A percentile compares a stretch with the other conserved stretches of the same genome.
Conservation (phyloP, 75 land plant genomes). For the Cupressus sempervirens region DNA sequence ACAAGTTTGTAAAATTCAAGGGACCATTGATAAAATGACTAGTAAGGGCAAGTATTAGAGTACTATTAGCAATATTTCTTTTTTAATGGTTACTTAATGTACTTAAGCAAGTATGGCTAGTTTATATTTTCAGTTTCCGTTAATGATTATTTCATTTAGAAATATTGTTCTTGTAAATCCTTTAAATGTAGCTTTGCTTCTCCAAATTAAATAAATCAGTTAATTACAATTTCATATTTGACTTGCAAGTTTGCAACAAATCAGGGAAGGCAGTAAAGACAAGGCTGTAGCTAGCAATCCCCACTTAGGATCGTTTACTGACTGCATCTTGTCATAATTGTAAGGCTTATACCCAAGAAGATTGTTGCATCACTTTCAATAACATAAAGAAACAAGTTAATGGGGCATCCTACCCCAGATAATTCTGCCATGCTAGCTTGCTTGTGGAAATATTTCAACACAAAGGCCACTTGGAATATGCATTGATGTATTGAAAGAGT, state of each 20-base stretch:
- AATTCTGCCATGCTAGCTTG: background rate
- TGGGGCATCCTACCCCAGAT: too few relatives aligned
- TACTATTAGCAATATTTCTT: too few relatives aligned
- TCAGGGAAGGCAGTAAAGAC: background rate
- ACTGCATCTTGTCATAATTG: background rate
- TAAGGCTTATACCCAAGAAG: background rate
- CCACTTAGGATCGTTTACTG: background rate
- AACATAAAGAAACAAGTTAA: background rate
- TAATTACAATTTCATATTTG: background rate
- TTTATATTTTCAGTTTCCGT: too few relatives aligned
- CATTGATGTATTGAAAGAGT: background rate
- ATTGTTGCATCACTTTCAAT: background rate
- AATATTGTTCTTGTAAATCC: too few relatives aligned
- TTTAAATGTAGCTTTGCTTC: too few relatives aligned
- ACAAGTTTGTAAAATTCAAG: too few relatives aligned
- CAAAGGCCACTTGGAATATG: background rate
- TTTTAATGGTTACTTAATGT: too few relatives aligned
- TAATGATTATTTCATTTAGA: too few relatives aligned
- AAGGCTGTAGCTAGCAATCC: background rate
- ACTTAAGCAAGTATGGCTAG: too few relatives aligned
- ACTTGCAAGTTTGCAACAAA: background rate
- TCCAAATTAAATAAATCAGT: too few relatives aligned
- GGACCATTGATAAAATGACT: too few relatives aligned
- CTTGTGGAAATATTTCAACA: background rate
- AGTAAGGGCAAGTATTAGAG: too few relatives aligned